phyloP scores from a whole-genome alignment of 176 grass and related monocot genomes.

The Panicum miliaceum region DNA sequence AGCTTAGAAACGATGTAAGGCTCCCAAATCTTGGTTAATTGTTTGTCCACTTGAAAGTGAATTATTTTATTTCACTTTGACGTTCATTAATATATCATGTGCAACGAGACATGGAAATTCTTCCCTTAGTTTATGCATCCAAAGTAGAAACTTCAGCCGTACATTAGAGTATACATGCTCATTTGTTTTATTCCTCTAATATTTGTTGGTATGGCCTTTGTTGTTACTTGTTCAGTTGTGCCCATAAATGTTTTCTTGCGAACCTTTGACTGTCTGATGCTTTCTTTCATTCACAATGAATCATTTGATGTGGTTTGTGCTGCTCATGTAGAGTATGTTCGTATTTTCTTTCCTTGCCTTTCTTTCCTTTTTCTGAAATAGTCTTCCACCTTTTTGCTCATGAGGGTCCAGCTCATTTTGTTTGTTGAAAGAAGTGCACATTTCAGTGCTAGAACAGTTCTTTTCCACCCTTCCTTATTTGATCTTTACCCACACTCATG shows the following conservation, averaged over 20 bases:
- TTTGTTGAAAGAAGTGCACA: conserved; percentile 22
- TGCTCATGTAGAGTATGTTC: conserved; percentile 7
- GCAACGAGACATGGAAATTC: conserved; percentile 1
- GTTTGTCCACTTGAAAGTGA: conserved; percentile 26
- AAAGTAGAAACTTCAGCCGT: conserved; percentile 19
- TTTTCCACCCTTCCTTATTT: not conserved
- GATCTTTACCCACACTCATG: not conserved
- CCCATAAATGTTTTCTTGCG: conserved; percentile 24
- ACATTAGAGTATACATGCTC: not conserved
- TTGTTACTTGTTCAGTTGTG: conserved; percentile 25
- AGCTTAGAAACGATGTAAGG: conserved; percentile 72
- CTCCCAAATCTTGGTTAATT: conserved; percentile 10
- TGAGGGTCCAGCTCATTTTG: not conserved
- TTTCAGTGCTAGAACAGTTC: conserved; percentile 38
- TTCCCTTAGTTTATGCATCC: conserved; percentile 28
- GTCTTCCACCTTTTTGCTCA: not conserved
- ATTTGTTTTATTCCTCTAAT: not conserved
- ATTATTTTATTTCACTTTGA: conserved; percentile 30
- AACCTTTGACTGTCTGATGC: not conserved
- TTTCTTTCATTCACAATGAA: conserved; percentile 22
- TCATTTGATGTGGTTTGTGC: conserved; percentile 18
- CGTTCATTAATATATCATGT: not conserved
- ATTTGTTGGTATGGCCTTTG: conserved; percentile 9
- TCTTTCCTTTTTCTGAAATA: not conserved
- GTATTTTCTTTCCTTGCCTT: not conserved